Percentiles rank a stretch among this genome's conserved stretches.
phyloP scores from a whole-genome alignment of 2,329 filamentous ascomycete species.

The Cyphellophora europaea region DNA sequence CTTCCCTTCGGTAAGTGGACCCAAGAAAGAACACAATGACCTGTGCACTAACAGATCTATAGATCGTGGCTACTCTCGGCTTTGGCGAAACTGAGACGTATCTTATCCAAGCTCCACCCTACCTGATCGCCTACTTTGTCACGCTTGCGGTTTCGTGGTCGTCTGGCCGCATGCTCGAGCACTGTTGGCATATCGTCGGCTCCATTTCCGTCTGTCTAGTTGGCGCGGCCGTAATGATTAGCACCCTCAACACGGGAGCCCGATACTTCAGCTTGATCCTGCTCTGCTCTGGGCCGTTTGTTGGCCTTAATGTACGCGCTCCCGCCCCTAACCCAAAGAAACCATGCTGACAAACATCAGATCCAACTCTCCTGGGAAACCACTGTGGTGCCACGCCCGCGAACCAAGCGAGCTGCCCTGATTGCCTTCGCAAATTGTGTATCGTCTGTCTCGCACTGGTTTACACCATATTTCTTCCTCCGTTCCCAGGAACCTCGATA shows the following conservation, averaged over 20 bases:
- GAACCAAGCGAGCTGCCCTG: slow-evolving; percentile 1
- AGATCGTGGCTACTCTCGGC: slow-evolving; percentile 1
- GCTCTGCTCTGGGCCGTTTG: slow-evolving; percentile 1
- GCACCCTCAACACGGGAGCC: neutral
- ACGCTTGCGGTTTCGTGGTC: slow-evolving; percentile 48
- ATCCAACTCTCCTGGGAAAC: slow-evolving; percentile 2
- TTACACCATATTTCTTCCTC: slow-evolving; percentile 1
- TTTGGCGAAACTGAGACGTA: slow-evolving; percentile 3
- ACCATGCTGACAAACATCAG: neutral
- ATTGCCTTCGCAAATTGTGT: slow-evolving; percentile 2
- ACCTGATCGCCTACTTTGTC: slow-evolving; percentile 50
- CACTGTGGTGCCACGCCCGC: neutral
- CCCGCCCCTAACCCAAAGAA: neutral
- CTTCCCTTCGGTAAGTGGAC: slow-evolving; percentile 25
- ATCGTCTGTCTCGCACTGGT: slow-evolving; percentile 1
- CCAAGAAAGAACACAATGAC: neutral
- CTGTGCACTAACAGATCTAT: neutral
- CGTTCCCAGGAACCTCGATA: neutral
- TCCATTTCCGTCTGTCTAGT: slow-evolving; percentile 39
- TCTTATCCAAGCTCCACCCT: slow-evolving; percentile 28
- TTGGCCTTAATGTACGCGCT: slow-evolving; percentile 1
- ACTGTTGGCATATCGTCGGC: slow-evolving; percentile 50
- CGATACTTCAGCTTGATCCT: slow-evolving; percentile 1
- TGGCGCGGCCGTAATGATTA: slow-evolving; percentile 1
- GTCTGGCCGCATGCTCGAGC: slow-evolving; percentile 45